phyloP scores from a whole-genome alignment of 208 protist species.

The Herpetomonas tarakana region DNA sequence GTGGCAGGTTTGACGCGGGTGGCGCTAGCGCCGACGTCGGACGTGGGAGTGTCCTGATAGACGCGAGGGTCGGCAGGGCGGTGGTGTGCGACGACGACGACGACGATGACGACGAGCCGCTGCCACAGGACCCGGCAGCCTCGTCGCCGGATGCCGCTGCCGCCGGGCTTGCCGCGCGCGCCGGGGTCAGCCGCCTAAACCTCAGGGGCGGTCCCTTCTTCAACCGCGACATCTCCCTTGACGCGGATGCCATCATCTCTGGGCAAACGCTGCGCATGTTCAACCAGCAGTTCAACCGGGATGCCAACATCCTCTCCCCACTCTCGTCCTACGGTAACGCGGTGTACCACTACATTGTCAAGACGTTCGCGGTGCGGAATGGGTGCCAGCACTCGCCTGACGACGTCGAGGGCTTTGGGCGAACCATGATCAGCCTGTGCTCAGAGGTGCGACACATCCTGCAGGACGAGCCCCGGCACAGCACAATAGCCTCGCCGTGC shows the following conservation, averaged over 20 bases:
- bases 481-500: slow-evolving; percentile 68
- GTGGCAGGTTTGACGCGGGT: not conserved
- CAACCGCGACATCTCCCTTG: slow-evolving; percentile 61
- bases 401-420: slow-evolving; percentile 82
- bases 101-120: slow-evolving; percentile 28
- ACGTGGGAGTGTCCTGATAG: slow-evolving; percentile 17
- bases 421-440: slow-evolving; percentile 77
- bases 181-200: slow-evolving; percentile 43
- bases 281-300: slow-evolving; percentile 56
- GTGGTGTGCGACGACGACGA: not conserved
- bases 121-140: slow-evolving; percentile 30
- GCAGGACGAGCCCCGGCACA: slow-evolving; percentile 69
- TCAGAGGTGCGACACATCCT: slow-evolving; percentile 68
- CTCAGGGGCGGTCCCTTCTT: slow-evolving; percentile 38
- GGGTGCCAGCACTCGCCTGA: slow-evolving; percentile 70
- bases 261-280: slow-evolving; percentile 72
- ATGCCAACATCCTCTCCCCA: slow-evolving; percentile 42
- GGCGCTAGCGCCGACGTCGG: not conserved
- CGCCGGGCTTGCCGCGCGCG: slow-evolving; percentile 36
- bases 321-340: slow-evolving; percentile 70
- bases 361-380: slow-evolving; percentile 81
- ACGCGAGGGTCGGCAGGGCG: slow-evolving; percentile 5
- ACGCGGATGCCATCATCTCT: slow-evolving; percentile 80
- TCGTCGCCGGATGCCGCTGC: slow-evolving; percentile 18
- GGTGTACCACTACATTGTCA: slow-evolving; percentile 86